A percentile compares a stretch with the other conserved stretches of the same genome.
Evolutionary conservation across 2,329 filamentous ascomycete genomes (phyloP).

Genomic region (Penicillium sp.): DNA sequence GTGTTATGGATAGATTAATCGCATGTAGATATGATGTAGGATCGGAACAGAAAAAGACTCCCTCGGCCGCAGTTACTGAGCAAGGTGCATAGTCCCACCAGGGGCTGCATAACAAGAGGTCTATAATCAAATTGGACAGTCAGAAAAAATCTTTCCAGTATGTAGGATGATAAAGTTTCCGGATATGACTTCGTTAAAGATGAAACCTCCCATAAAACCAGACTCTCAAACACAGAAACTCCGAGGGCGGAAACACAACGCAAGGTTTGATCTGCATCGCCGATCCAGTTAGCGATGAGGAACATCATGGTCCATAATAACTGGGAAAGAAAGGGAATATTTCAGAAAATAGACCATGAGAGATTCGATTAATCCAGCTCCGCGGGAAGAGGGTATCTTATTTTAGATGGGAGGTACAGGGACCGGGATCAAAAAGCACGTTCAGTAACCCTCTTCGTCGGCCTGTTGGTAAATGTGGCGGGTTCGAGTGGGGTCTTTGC

Average conservation of each 20-base stretch:
- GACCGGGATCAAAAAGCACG: background rate
- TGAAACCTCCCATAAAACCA: conserved; percentile 19
- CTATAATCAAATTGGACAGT: background rate
- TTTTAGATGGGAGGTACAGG: background rate
- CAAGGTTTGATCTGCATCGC: conserved; percentile 26
- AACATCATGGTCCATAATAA: conserved; percentile 14
- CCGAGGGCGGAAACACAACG: conserved; percentile 19
- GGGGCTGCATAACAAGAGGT: background rate
- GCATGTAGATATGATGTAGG: background rate
- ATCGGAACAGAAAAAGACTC: background rate
- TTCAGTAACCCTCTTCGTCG: conserved; percentile 63
- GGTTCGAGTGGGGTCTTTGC: conserved; percentile 80
- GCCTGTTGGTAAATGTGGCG: conserved; percentile 82
- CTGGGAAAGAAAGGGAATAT: conserved; percentile 12
- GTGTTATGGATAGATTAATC: background rate
- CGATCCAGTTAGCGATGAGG: conserved; percentile 30
- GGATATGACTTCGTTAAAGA: conserved; percentile 6
- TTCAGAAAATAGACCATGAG: conserved; percentile 8
- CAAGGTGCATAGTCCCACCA: background rate
- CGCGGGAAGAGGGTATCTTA: background rate
- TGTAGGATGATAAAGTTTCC: background rate
- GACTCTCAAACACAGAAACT: conserved; percentile 18
- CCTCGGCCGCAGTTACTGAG: background rate
- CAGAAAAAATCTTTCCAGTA: background rate
- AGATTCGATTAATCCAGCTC: background rate